These are phyloP conservation scores for Przewalskia tangutica DNA, from an alignment of 257 asterid genomes.

Conservation along the genomic window DNA sequence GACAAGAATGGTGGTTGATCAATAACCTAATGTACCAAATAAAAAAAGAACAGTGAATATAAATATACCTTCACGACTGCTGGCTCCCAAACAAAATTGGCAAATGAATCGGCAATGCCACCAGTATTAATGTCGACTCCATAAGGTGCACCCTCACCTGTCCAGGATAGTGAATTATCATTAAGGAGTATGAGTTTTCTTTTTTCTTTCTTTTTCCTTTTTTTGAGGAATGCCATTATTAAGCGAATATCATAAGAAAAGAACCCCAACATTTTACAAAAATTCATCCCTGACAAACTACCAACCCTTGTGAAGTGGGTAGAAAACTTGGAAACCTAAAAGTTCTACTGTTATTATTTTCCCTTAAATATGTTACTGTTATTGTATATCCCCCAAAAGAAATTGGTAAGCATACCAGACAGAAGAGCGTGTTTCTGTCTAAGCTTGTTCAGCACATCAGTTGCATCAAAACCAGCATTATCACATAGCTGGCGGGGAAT, in stretches of 20 bases:
- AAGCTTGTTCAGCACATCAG: constrained; percentile 89
- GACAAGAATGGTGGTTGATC: not conserved
- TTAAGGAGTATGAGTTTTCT: not conserved
- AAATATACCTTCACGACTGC: constrained; percentile 65
- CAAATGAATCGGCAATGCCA: constrained; percentile 63
- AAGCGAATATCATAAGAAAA: not conserved
- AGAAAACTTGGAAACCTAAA: not conserved
- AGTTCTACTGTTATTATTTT: not conserved
- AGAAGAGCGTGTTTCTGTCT: constrained; percentile 92
- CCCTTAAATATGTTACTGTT: not conserved
- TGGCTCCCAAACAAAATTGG: constrained; percentile 85
- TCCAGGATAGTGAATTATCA: not conserved
- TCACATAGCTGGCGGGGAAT: constrained; percentile 61
- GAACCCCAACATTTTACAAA: not conserved
- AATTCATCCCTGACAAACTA: not conserved
- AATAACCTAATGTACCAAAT: not conserved
- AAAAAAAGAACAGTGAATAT: not conserved
- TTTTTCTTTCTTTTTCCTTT: not conserved
- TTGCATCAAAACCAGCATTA: constrained; percentile 86
- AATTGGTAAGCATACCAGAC: constrained; percentile 46
- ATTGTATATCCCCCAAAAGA: not conserved
- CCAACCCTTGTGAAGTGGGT: not conserved
- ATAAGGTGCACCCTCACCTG: constrained; percentile 49
- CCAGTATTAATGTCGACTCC: constrained; percentile 55
- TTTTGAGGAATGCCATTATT: not conserved